Evolutionary conservation across 2,329 filamentous ascomycete species (phyloP), one percentile per base, ranked within the genome.

Genomic region (Alternaria tenuissima): DNA sequence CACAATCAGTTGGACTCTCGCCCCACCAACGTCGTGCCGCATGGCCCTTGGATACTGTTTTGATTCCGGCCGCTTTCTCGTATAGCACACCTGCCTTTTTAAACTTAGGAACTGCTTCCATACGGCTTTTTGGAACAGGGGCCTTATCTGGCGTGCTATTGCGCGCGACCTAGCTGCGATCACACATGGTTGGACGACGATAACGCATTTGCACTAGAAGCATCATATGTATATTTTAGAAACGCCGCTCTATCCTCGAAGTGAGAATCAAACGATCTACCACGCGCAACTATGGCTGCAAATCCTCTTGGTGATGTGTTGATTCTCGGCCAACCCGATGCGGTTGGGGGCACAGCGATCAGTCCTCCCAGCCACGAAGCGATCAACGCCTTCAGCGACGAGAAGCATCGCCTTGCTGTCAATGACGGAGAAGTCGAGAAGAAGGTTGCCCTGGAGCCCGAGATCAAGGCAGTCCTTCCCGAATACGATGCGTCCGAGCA

Each of bases 301-400:
- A 62, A 65, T 41, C 63, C 61, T 18, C 30, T 61, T 43, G 61
- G 55, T 52, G 63, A 66, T 18, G 42, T 49, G 16, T 49, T 66
- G 18, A 59, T 66, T 24, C 55, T 64, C 26, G 61, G 61, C 18
- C 26, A 49, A 1, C 58, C 63, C 7, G 56, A 62, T 30, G 36
- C 30, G 12, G 30, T 64, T 41, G 61, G 63, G n/a, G 63, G 63
- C 24, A 66, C 63, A 36, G 52, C 43, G 4, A 56, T 55, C 28
- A 55, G 16, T 54, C 28, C 59, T 44, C 61, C 61, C 1, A 59
- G 24, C 55, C 61, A 65, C 52, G n/a, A 51, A 44, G 61, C 63
- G 7, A 55, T 65, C 20, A 63, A 65, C 18, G 42, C 52, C 26
- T 63, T 63, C 38, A 63, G 47, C 28, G 61, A 65, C 3, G 57